These are phyloP conservation scores for Trichoderma brevicompactum DNA, from an alignment of 2,329 filamentous ascomycete species.

Conservation along the genomic window DNA sequence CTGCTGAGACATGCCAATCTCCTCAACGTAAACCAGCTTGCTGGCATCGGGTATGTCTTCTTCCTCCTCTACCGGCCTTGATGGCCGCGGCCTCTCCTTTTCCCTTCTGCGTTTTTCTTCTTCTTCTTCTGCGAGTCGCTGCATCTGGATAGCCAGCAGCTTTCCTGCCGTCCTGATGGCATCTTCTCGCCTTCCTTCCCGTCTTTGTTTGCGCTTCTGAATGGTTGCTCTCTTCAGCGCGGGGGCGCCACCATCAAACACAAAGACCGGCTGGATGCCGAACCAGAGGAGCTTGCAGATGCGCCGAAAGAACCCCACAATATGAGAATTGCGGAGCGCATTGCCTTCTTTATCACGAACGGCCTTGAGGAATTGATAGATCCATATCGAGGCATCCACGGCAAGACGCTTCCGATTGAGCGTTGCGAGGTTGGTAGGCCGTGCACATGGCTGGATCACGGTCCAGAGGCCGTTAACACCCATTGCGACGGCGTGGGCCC, in stretches of 20 bases:
- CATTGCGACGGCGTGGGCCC: conserved; percentile 58
- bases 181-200: conserved; percentile 92
- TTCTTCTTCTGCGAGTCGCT: conserved; percentile 85
- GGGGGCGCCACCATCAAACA: conserved; percentile 96
- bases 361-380: conserved; percentile 98
- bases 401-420: conserved; percentile 95
- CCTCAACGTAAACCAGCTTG: conserved; percentile 86
- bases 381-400: conserved; percentile 98
- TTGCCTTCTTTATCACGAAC: conserved; percentile 99
- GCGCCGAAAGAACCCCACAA: conserved; percentile 96
- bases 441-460: conserved; percentile 90
- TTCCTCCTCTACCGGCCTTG: conserved; percentile 46
- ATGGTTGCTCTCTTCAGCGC: conserved; percentile 91
- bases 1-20: conserved; percentile 76
- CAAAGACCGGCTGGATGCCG: conserved; percentile 94
- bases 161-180: conserved; percentile 89
- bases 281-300: conserved; percentile 98
- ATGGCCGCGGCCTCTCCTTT: conserved; percentile 50
- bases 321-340: conserved; percentile 90
- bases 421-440: conserved; percentile 93
- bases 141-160: conserved; percentile 91
- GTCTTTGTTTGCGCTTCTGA: conserved; percentile 71
- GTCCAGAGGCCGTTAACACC: conserved; percentile 98
- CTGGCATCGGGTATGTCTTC: conserved; percentile 67
- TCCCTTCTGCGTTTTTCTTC: conserved; percentile 63